Evolutionary conservation across 441 rosid species (phyloP).

Genomic region (Arabidopsis hybrid): DNA sequence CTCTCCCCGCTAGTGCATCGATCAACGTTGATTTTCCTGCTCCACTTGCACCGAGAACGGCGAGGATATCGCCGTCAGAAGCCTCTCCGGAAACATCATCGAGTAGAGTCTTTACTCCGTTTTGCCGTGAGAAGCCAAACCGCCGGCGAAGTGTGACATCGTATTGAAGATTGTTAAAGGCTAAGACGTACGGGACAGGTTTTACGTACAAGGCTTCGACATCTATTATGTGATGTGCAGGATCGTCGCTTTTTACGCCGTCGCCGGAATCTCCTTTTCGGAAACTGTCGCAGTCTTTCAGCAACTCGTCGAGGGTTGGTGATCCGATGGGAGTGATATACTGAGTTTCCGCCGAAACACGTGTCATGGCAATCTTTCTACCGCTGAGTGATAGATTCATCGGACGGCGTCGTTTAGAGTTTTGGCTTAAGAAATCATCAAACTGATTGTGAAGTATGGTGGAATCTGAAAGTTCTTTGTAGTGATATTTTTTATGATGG

Average conservation of each 20-base stretch:
- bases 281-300: conserved; percentile 41
- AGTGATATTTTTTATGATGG: background rate
- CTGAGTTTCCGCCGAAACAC: conserved; percentile 5
- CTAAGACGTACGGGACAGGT: conserved; percentile 31
- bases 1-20: conserved; percentile 84
- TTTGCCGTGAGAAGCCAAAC: conserved; percentile 21
- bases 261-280: conserved; percentile 18
- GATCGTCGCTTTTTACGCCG: conserved; percentile 21
- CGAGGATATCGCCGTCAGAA: conserved; percentile 70
- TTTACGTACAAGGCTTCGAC: conserved; percentile 25
- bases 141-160: conserved; percentile 1
- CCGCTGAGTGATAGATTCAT: conserved; percentile 20
- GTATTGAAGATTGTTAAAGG: conserved; percentile 37
- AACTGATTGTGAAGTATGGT: background rate
- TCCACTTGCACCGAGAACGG: conserved; percentile 88
- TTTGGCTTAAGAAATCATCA: background rate
- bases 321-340: conserved; percentile 29
- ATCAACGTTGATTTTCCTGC: conserved; percentile 92
- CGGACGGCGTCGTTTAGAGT: background rate
- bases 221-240: conserved; percentile 32
- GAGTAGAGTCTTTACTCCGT: conserved; percentile 49
- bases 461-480: background rate
- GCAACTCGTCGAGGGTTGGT: conserved; percentile 33
- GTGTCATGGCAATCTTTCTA: conserved; percentile 7
- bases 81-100: conserved; percentile 84